Base-by-base conservation (phyloP, 2,329 filamentous ascomycete genomes). In the Blumeria graminis region DNA sequence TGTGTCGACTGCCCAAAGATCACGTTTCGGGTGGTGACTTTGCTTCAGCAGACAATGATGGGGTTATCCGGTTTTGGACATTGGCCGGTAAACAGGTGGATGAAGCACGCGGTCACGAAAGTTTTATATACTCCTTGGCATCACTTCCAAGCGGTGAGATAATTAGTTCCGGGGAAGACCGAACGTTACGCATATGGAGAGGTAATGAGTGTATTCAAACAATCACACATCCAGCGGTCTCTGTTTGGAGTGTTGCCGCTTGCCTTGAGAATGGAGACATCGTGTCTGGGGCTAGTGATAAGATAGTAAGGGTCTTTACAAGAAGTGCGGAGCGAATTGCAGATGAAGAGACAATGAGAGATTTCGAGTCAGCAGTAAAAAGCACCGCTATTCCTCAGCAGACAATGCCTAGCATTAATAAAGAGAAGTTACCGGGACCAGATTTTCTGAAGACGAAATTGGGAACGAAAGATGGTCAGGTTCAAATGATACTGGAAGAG, bases 141-240 rank as follows among this genome's bases (percentile, higher is more conserved):
- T 75, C 77, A 22, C 71, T 94, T 9, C 85, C 90, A 0, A 81
- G 84, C 0, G 90, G 90, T 6, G 88, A 95, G 65, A 73, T 98
- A 34, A 84, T 93, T 53, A 96, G 90, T 68, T 81, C 87, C 1
- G 88, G 88, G 16, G 92, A 98, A 69, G 92, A 98, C 69, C 79
- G 92, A n/a, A 95, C 92, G 0, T 79, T 94, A 36, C 78, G 87
- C 55, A 73, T 98, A 66, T 98, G 93, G 92, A 82, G 77, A 62
- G 85, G 83, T 48, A 77, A 73, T 13, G 76, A 88, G 57, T 96
- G 90, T 66, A 71, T 94, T 50, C 92, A 98, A 69, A 95, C 90
- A 41, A 96, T 98, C 61, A 95, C 90, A 0, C 88, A 95, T 64
- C 92, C 92, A 10, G 92, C 92, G 9, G 93, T 96, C 56, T 96